A percentile compares a stretch with the other conserved stretches of the same genome.
phyloP scores from a whole-genome alignment of 192 early-diverging fungal genomes.

The Backusella australiensis region DNA sequence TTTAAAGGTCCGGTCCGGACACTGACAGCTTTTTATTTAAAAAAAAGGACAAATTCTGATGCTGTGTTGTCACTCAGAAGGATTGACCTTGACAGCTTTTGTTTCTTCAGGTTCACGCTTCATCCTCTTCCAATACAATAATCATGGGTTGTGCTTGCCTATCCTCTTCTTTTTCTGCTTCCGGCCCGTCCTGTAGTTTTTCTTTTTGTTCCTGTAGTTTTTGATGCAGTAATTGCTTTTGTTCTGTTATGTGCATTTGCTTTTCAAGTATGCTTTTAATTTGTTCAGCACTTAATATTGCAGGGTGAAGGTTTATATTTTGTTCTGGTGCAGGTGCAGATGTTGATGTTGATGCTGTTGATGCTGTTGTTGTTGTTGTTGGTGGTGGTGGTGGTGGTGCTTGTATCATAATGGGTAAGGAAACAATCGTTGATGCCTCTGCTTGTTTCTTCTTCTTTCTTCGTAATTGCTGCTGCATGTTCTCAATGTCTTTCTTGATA shows the following conservation, averaged over 20 bases:
- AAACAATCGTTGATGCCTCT: not conserved
- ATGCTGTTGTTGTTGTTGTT: too few species aligned
- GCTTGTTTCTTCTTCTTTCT: not conserved
- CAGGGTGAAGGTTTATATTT: not conserved
- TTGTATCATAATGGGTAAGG: not conserved
- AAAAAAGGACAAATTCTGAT: not conserved
- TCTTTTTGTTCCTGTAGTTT: not conserved
- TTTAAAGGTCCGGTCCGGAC: constrained; percentile 1
- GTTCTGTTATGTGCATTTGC: not conserved
- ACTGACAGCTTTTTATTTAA: not conserved
- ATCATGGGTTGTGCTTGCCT: not conserved
- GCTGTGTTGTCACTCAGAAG: not conserved
- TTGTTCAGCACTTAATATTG: not conserved
- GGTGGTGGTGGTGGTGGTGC: not conserved
- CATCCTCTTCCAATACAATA: not conserved
- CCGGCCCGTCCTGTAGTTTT: not conserved
- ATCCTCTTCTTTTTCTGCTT: not conserved
- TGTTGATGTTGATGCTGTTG: not conserved
- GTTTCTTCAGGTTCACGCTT: not conserved
- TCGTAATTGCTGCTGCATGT: not conserved
- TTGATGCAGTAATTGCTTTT: not conserved
- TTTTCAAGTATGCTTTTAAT: not conserved
- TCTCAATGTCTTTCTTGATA: not conserved
- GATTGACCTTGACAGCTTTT: not conserved
- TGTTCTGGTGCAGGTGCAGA: not conserved